Base-by-base conservation (phyloP, 2,329 filamentous ascomycete species). In the Colletotrichum tamarilloi region DNA sequence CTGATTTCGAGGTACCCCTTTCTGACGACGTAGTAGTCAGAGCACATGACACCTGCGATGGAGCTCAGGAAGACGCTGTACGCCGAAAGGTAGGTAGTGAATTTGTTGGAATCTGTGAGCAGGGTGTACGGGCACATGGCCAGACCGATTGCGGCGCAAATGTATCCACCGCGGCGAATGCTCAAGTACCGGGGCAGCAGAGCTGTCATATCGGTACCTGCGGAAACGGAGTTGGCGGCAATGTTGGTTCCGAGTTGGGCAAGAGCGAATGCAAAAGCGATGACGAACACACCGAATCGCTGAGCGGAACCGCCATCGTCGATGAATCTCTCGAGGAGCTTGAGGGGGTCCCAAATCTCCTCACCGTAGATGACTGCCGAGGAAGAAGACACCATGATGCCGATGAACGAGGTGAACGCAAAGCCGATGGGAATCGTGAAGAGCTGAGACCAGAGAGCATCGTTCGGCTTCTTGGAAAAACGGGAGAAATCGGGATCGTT, bases 11-110 rank as follows among this genome's bases (percentile, higher is more conserved):
- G 86, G 80, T 95, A 97, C 5, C 95, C 95, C 72, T 89, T 92
- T 71, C 95, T 93, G 5, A 98, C 94, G 68, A 93, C 75, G 82
- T 97, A 98, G 85, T 98, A 98, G 82, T 98, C 95, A 77, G 88
- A 90, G 73, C 95, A 87, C 85, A 98, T 97, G 75, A 97, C 94
- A n/a, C 95, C 95, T 0, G 94, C 95, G 75, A 98, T 97, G 56
- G 93, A 95, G 72, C 93, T 95, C n/a, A 98, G 88, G 84, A 98
- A 98, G 69, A 98, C 95, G 3, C 93, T 95, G 85, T 98, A 98
- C 1, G 95, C 93, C 1, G 94, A 97, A 1, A 98, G 90, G 80
- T 98, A 98, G 4, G 94, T 97, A 0, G 94, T 97, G 85, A 98
- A 98, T 82, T 92, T 92, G 85, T 96, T 97, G 57, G 90, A 90